These are phyloP conservation scores for Rhododendron mucronatum DNA, from an alignment of 148 eudicot genomes.

Conservation along the genomic window DNA sequence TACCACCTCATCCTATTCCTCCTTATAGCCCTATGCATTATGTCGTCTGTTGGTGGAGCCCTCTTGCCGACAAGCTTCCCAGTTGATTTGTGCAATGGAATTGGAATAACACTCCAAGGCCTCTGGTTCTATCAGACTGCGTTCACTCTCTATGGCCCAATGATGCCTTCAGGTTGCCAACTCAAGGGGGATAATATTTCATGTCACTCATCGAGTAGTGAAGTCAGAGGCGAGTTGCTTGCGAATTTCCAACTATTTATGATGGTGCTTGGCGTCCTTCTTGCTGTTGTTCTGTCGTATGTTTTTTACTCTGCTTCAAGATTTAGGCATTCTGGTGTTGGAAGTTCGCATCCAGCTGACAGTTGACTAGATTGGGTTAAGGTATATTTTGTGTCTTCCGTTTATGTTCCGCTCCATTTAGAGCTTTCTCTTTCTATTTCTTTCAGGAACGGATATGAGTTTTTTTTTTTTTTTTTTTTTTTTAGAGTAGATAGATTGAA, in stretches of 20 bases:
- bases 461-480: neutral
- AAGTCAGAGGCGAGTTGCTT: conserved; percentile 64
- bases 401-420: neutral
- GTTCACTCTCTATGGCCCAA: conserved; percentile 79
- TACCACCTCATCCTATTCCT: conserved; percentile 84
- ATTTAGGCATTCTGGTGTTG: conserved; percentile 29
- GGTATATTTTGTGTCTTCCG: neutral
- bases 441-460: neutral
- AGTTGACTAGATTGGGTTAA: neutral
- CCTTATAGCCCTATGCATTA: conserved; percentile 60
- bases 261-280: conserved; percentile 47
- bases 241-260: conserved; percentile 74
- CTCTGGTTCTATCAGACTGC: conserved; percentile 98
- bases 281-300: conserved; percentile 35
- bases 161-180: conserved; percentile 78
- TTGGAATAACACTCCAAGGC: conserved; percentile 80
- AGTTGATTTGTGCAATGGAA: conserved; percentile 58
- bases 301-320: conserved; percentile 32
- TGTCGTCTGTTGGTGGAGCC: conserved; percentile 53
- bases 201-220: conserved; percentile 42
- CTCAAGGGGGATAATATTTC: conserved; percentile 44
- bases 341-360: conserved; percentile 13
- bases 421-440: neutral
- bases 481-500: neutral
- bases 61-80: conserved; percentile 76